phyloP scores from a whole-genome alignment of 1,139 yeast species.

The Yamadazyma atlantica region DNA sequence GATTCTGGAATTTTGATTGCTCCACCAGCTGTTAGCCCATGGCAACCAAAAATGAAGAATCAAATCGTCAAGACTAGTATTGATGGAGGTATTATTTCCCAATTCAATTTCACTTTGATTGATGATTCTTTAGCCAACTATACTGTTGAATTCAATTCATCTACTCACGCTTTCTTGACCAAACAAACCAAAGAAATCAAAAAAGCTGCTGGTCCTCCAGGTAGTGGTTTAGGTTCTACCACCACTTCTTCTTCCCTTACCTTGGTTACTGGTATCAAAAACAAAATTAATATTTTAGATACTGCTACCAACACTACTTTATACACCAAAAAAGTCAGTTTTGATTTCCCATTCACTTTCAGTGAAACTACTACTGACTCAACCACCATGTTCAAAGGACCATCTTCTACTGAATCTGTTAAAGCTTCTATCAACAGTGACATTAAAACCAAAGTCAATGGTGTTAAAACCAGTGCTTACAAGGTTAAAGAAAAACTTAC shows the following conservation, averaged over 20 bases:
- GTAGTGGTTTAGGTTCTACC: constrained; percentile 14
- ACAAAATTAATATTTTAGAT: constrained; percentile 7
- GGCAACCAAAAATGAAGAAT: constrained; percentile 16
- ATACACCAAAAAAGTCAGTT: constrained; percentile 9
- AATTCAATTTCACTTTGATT: constrained; percentile 15
- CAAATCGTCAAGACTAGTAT: constrained; percentile 13
- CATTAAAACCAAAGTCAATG: constrained; percentile 13
- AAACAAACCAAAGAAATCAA: constrained; percentile 13
- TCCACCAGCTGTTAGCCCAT: constrained; percentile 18
- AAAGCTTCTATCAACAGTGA: constrained; percentile 11
- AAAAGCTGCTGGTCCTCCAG: constrained; percentile 17
- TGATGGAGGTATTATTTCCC: constrained; percentile 12
- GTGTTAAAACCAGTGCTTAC: constrained; percentile 8
- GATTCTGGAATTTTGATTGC: constrained; percentile 15
- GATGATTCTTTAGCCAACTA: constrained; percentile 13
- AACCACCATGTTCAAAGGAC: constrained; percentile 8
- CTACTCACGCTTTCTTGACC: constrained; percentile 13
- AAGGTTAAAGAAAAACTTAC: constrained; percentile 14
- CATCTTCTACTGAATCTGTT: constrained; percentile 8
- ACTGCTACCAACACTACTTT: constrained; percentile 8
- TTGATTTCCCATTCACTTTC: constrained; percentile 16
- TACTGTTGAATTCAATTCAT: constrained; percentile 13
- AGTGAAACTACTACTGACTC: constrained; percentile 11
- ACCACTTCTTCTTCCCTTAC: constrained; percentile 8
- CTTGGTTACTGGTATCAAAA: constrained; percentile 12